phyloP scores from a whole-genome alignment of 345 rosid species.

The Camelina hispida region DNA sequence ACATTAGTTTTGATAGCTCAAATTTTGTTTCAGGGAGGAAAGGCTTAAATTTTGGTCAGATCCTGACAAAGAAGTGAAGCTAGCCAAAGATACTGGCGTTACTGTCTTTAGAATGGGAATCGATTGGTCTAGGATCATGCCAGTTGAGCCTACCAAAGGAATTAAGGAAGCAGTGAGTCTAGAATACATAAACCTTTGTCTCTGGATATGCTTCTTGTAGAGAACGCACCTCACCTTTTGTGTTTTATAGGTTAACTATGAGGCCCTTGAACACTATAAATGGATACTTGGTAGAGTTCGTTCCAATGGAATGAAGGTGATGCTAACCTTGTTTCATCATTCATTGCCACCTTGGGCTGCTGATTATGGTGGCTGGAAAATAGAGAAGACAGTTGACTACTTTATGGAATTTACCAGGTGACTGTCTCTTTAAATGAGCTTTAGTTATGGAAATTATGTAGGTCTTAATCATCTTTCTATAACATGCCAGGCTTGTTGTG shows the following conservation, averaged over 20 bases:
- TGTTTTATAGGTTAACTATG: conserved; percentile 71
- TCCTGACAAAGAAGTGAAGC: conserved; percentile 86
- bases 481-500: conserved; percentile 77
- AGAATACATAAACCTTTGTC: conserved; percentile 28
- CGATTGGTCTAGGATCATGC: conserved; percentile 94
- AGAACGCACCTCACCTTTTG: conserved; percentile 6
- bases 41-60: conserved; percentile 96
- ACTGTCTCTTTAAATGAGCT: conserved; percentile 24
- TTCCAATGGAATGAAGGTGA: conserved; percentile 91
- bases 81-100: conserved; percentile 84
- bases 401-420: conserved; percentile 89
- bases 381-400: conserved; percentile 89
- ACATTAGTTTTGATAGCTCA: conserved; percentile 26
- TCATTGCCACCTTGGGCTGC: conserved; percentile 97
- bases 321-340: conserved; percentile 95
- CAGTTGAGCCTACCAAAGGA: conserved; percentile 78
- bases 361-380: conserved; percentile 97
- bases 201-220: conserved; percentile 31
- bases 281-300: conserved; percentile 84
- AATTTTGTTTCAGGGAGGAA: conserved; percentile 69
- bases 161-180: conserved; percentile 66
- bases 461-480: conserved; percentile 33
- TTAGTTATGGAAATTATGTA: conserved; percentile 32
- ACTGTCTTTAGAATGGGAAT: conserved; percentile 91
- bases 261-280: conserved; percentile 85